Evolutionary conservation across 2,329 filamentous ascomycete genomes (phyloP), one percentile per base, ranked within the genome.

Genomic region (Aspergillus fructus): DNA sequence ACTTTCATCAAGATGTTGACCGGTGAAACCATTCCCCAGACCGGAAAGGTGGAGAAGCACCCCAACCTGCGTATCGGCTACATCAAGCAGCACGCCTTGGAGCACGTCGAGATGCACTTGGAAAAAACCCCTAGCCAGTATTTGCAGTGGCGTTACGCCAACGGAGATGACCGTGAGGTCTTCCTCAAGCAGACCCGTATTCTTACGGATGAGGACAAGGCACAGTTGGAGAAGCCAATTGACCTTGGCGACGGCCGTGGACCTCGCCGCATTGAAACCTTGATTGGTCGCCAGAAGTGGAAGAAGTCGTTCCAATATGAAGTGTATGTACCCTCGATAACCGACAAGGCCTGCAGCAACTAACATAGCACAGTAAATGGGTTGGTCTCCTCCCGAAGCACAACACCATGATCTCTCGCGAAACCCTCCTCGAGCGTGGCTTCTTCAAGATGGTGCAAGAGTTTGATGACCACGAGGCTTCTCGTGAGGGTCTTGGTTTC

Each of bases 231-330:
- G 61, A 96, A 92, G 76, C 85, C 84, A 51, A 83, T 99, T 64
- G 90, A 97, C 64, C 77, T 97, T 46, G 87, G 87, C 43, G 92
- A 96, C 66, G 93, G 93, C 66, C 89, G 86, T 68, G 89, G 91
- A 12, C 76, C 82, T 23, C 85, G 89, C 62, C 89, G 90, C 71
- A 81, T 99, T 51, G 94, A 99, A 75, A 82, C 89, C 15, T 83
- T 99, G 27, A 96, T 99, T 66, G 94, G 94, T 82, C 89, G 94
- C 67, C 93, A 97, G 74, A 99, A 99, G 81, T 97, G 86, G 81
- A 97, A 99, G 88, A 99, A 99, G 86, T 90, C 89, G 41, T 97
- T 96, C 85, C 93, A 97, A 82, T 97, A 97, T 72, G 93, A 97
- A 81, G 86, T 97, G 84, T 88, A 83, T 81, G 84, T 78, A 19